A percentile compares a stretch with the other conserved stretches of the same genome.
These are phyloP conservation scores for Casuarina cunninghamiana DNA, from an alignment of 306 rosid species.

Conservation along the genomic window DNA sequence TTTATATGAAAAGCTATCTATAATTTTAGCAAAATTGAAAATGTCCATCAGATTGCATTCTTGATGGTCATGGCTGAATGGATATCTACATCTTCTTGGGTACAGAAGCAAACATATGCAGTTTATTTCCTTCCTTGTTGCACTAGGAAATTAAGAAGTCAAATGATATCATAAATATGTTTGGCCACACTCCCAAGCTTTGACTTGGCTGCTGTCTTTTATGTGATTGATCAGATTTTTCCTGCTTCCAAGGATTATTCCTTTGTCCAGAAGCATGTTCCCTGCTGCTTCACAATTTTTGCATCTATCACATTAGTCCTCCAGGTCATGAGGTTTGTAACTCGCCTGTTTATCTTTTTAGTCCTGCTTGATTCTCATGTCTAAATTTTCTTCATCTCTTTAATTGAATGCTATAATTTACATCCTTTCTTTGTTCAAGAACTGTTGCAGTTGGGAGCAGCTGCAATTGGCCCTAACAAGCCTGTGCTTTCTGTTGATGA, in stretches of 20 bases:
- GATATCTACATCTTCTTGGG: not conserved
- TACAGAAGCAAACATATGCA: not conserved
- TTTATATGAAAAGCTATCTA: not conserved
- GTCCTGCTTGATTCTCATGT: constrained; percentile 23
- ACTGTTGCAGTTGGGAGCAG: constrained; percentile 91
- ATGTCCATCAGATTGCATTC: constrained; percentile 2
- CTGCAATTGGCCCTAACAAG: constrained; percentile 53
- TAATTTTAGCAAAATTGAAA: not conserved
- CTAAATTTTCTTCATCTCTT: constrained; percentile 10
- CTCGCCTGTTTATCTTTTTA: constrained; percentile 19
- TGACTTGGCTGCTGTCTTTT: constrained; percentile 33
- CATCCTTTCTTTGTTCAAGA: constrained; percentile 60
- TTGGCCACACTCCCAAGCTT: constrained; percentile 26
- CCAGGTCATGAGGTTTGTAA: constrained; percentile 97
- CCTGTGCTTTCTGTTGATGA: constrained; percentile 80
- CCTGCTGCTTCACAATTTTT: constrained; percentile 90
- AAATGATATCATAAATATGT: not conserved
- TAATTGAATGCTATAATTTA: constrained; percentile 29
- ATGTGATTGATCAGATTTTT: constrained; percentile 68
- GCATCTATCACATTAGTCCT: constrained; percentile 96
- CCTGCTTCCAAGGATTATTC: constrained; percentile 93
- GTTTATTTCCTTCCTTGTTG: not conserved
- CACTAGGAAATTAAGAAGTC: constrained; percentile 11
- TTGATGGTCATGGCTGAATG: constrained; percentile 11
- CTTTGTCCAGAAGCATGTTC: constrained; percentile 92